Base-by-base conservation (phyloP, 75 land plant genomes). In the Larix kaempferi region DNA sequence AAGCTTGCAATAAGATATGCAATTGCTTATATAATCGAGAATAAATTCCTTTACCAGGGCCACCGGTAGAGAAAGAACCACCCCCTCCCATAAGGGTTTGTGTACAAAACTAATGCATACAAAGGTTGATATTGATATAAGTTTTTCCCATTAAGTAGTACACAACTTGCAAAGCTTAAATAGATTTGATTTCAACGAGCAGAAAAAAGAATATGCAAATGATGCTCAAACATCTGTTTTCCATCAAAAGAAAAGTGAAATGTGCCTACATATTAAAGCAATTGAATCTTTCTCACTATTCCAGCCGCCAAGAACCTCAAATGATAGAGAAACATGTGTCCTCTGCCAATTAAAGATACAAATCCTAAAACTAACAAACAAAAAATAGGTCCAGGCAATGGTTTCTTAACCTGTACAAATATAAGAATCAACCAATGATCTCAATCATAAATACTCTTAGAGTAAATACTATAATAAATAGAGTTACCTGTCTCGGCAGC, bases 241-340 rank as follows among this genome's bases (percentile, higher is more conserved):
- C 72, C 5, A 29, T 14, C 37, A 73, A 10, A 66, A 66, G 71
- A 44, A 66, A 17, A 35, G 5, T 66, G 44, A 66, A 37, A 69
- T 69, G 33, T 37, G 92, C 97, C 91, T 94, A 91, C 73, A 97
- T 60, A 92, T 91, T 66, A 94, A 76, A 52, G 87, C 82, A 74
- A 89, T 84, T 1, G 94, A 86, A 52, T 94, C 99, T 80, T 92
- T 92, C 66, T 91, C 94, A 61, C 91, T 89, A 26, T 80, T 78
- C 99, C 99, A 97, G 58, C 99, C 99, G 54, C 98, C 99, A 49
- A 95, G 98, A 81, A 89, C 87, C 79, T 94, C 99, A 88, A 97
- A 97, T 4, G 95, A 98, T 71, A 97, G 87, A 66, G 98, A 98
- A 78, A 97, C 85, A 80, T 97, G 99, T n/a, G 95, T 89, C 54